These are phyloP conservation scores for Candida cerambycidarum DNA, from an alignment of 805 yeast genomes.

Conservation along the genomic window DNA sequence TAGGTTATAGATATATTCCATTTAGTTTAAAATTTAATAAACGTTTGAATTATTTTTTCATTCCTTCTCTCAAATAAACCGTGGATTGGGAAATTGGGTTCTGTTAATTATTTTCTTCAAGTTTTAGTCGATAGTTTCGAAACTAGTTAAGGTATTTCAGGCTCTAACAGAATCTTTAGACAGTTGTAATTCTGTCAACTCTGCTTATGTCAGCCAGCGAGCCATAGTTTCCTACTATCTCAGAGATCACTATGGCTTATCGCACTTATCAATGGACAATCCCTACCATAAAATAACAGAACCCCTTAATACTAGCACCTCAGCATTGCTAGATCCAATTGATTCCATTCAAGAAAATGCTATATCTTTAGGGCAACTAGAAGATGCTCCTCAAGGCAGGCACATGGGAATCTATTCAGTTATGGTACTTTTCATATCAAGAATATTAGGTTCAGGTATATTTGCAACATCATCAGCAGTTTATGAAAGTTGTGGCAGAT, in stretches of 20 bases:
- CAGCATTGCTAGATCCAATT: constrained; percentile 10
- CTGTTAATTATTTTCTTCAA: no score
- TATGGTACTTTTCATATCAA: constrained; percentile 58
- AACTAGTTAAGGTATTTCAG: no score
- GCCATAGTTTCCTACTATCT: no score
- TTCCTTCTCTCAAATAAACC: no score
- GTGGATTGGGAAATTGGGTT: no score
- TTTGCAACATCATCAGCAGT: constrained; percentile 71
- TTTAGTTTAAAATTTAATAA: no score
- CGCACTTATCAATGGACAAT: neutral
- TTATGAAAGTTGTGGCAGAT: constrained; percentile 67
- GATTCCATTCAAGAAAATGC: constrained; percentile 4
- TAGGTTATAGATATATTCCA: no score
- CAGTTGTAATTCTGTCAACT: no score
- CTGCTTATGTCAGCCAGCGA: no score
- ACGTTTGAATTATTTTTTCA: no score
- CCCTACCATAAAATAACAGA: neutral
- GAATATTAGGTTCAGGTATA: constrained; percentile 78
- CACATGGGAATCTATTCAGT: constrained; percentile 72
- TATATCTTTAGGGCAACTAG: constrained; percentile 29
- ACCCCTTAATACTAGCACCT: constrained; percentile 7
- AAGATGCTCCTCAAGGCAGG: constrained; percentile 70
- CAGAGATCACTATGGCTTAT: neutral
- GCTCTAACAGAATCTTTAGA: no score
- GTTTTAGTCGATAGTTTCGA: no score